phyloP scores from a whole-genome alignment of 495 filamentous ascomycete species.

The Aspergillus bertholletiae region DNA sequence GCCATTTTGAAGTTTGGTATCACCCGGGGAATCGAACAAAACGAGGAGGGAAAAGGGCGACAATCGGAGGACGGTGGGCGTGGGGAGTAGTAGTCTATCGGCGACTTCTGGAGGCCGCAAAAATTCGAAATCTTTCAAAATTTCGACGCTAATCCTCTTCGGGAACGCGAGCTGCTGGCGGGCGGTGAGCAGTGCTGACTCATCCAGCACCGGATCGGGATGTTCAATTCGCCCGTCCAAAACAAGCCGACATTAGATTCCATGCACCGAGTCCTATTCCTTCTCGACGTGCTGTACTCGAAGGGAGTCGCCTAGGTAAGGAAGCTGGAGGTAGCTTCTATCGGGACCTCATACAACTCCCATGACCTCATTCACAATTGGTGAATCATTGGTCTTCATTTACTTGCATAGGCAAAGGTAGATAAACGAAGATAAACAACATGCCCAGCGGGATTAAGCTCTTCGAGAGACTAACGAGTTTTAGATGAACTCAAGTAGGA shows the following conservation, averaged over 20 bases:
- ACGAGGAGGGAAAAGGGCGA: conserved; percentile 13
- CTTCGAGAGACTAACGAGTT: conserved; percentile 2
- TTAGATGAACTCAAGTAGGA: conserved; percentile 30
- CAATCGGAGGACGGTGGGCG: conserved; percentile 20
- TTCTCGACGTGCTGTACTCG: neutral
- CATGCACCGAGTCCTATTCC: neutral
- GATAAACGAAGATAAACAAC: no score
- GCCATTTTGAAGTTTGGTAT: conserved; percentile 39
- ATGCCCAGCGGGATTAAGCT: neutral
- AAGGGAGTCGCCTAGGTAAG: neutral
- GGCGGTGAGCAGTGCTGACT: conserved; percentile 30
- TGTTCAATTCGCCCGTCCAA: conserved; percentile 2
- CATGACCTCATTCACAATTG: neutral
- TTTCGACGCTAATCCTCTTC: conserved; percentile 38
- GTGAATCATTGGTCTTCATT: neutral
- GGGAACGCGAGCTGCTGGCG: conserved; percentile 13
- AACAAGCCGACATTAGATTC: conserved; percentile 2
- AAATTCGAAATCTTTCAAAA: conserved; percentile 44
- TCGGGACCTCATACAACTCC: neutral
- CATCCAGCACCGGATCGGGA: conserved; percentile 20
- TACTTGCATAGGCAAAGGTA: neutral
- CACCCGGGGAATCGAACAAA: conserved; percentile 14
- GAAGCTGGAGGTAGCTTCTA: neutral
- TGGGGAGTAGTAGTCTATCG: conserved; percentile 18
- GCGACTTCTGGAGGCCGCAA: conserved; percentile 24